A percentile compares a stretch with the other conserved stretches of the same genome.
Conservation (phyloP, 139 green algal genomes). For the Zygnema cylindricum region DNA sequence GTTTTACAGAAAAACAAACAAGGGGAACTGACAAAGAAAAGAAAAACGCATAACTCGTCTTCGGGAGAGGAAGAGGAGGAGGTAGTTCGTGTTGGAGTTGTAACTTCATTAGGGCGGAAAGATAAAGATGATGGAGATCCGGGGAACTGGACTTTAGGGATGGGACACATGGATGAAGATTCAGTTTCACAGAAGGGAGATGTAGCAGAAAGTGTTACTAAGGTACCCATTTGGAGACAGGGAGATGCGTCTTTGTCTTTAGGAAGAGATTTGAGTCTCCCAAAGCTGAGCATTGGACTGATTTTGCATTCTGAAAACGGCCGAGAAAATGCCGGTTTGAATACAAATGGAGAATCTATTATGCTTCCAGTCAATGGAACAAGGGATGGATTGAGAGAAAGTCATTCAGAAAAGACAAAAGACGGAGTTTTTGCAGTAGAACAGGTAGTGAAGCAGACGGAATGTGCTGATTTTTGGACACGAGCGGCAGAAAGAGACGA, state of each 20-base stretch:
- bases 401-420: not conserved
- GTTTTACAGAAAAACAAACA: not conserved
- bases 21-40: not conserved
- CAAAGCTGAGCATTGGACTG: not conserved
- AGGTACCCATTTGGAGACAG: not conserved
- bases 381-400: not conserved
- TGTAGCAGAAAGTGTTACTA: not conserved
- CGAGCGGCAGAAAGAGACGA: not conserved
- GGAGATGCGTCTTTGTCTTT: not conserved
- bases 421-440: not conserved
- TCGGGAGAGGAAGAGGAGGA: not conserved
- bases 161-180: not conserved
- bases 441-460: not conserved
- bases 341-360: not conserved
- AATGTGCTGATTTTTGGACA: not conserved
- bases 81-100: not conserved
- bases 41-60: not conserved
- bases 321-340: not conserved
- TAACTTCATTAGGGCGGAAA: not conserved
- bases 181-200: not conserved
- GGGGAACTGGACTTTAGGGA: not conserved
- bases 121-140: not conserved
- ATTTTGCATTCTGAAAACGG: not conserved
- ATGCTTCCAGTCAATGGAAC: not conserved
- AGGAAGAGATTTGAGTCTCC: not conserved